phyloP scores from a whole-genome alignment of 441 rosid genomes.

The Brassica hybrid region DNA sequence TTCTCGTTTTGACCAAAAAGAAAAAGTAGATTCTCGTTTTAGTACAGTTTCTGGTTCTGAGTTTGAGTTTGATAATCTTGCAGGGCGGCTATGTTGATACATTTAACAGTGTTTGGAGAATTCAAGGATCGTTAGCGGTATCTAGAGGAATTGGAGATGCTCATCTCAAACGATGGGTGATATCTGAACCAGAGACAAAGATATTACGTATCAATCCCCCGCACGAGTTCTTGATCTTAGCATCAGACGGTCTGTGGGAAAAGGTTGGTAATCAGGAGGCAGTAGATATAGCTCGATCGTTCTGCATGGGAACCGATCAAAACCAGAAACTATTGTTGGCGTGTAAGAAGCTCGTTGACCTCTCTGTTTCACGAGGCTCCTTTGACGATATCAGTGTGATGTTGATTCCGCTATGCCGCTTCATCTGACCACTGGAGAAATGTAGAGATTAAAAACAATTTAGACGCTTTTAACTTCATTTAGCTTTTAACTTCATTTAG shows the following conservation, averaged over 20 bases:
- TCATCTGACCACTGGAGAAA: slow-evolving; percentile 27
- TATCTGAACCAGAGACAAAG: slow-evolving; percentile 69
- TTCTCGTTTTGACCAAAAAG: too few relatives aligned
- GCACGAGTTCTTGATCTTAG: slow-evolving; percentile 70
- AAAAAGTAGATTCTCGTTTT: background rate
- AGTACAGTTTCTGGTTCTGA: background rate
- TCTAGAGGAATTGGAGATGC: slow-evolving; percentile 75
- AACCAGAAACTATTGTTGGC: slow-evolving; percentile 47
- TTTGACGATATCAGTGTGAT: slow-evolving; percentile 68
- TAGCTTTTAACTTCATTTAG: too few relatives aligned
- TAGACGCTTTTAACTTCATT: slow-evolving; percentile 1
- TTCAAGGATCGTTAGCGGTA: slow-evolving; percentile 69
- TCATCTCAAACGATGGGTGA: slow-evolving; percentile 65
- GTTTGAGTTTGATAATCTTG: slow-evolving; percentile 13
- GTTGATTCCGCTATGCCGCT: slow-evolving; percentile 49
- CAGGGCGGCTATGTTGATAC: slow-evolving; percentile 80
- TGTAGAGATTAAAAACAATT: background rate
- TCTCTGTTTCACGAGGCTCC: slow-evolving; percentile 69
- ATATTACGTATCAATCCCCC: slow-evolving; percentile 42
- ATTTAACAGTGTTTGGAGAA: slow-evolving; percentile 62
- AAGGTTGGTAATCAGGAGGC: slow-evolving; percentile 78
- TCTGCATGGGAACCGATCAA: slow-evolving; percentile 47
- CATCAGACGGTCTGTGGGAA: slow-evolving; percentile 82
- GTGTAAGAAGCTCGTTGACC: slow-evolving; percentile 64
- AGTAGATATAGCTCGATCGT: slow-evolving; percentile 57